Conservation (phyloP, 139 green algal genomes). For the Asterochloris sp. region DNA sequence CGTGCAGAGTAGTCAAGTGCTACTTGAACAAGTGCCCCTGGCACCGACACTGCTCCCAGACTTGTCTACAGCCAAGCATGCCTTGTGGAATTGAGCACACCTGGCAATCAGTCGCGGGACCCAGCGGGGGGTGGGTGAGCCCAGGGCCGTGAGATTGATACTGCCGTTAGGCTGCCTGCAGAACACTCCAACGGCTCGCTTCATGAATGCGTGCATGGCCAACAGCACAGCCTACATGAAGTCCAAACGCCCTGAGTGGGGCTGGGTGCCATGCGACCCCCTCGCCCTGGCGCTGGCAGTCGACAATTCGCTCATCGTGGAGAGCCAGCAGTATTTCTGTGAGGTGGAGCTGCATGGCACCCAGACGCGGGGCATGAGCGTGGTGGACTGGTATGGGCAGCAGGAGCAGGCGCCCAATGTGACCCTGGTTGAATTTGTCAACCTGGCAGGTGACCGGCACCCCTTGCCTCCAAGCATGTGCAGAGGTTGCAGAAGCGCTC, state of each 20-base stretch:
- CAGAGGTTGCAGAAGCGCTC: no score
- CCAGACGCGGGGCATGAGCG: constrained; percentile 21
- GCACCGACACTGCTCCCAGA: no score
- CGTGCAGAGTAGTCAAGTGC: no score
- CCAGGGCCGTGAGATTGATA: not conserved
- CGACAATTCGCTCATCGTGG: constrained; percentile 9
- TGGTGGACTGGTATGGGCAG: constrained; percentile 26
- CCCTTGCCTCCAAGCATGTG: no score
- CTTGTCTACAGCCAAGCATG: no score
- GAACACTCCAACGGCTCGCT: constrained; percentile 20
- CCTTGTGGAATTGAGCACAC: no score
- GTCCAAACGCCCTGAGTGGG: not conserved
- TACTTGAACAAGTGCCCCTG: no score
- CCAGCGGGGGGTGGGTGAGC: no score
- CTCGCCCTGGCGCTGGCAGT: constrained; percentile 21
- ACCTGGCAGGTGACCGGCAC: not conserved
- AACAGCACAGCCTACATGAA: constrained; percentile 20
- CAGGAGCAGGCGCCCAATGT: constrained; percentile 6
- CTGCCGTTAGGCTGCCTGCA: not conserved
- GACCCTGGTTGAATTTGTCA: constrained; percentile 10
- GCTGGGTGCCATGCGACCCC: constrained; percentile 31
- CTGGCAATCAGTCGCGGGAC: no score
- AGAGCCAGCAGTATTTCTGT: constrained; percentile 12
- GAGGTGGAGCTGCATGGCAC: constrained; percentile 25
- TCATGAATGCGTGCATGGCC: constrained; percentile 20